These are phyloP conservation scores for Solanum hybrid DNA, from an alignment of 305 asterid species.

Conservation along the genomic window DNA sequence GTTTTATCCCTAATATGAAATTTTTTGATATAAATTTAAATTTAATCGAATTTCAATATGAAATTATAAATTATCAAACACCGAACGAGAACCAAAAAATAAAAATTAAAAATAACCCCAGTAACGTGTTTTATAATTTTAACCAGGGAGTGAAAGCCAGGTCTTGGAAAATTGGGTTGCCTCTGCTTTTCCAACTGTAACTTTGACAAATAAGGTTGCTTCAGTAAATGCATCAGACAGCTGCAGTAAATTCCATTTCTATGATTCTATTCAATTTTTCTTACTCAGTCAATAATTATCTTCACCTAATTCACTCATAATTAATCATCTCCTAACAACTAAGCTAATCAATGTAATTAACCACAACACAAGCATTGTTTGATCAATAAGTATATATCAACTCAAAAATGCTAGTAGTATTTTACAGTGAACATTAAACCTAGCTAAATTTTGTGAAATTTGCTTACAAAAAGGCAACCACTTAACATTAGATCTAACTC, in stretches of 20 bases:
- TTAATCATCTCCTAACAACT: not conserved
- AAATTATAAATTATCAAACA: too few species aligned
- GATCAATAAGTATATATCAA: not conserved
- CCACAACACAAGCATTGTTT: not conserved
- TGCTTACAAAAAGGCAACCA: too few species aligned
- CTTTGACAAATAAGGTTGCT: constrained; percentile 18
- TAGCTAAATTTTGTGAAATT: too few species aligned
- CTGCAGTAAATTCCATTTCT: not conserved
- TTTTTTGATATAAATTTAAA: too few species aligned
- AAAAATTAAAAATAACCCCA: too few species aligned
- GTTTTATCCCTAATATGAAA: too few species aligned
- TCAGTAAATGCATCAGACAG: constrained; percentile 15
- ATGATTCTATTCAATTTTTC: not conserved
- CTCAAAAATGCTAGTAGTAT: not conserved
- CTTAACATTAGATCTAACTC: not conserved
- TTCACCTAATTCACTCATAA: not conserved
- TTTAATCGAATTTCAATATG: too few species aligned
- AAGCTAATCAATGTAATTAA: not conserved
- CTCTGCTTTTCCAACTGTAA: constrained; percentile 7
- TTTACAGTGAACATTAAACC: too few species aligned
- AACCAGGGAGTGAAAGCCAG: not conserved
- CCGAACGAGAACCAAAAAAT: too few species aligned
- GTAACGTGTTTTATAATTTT: not conserved
- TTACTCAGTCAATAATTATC: not conserved
- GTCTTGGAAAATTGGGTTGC: not conserved